Evolutionary conservation across 352 stramenopile genomes (phyloP), one percentile per base, ranked within the genome.

Genomic region (Heterotrichella gracilis): DNA sequence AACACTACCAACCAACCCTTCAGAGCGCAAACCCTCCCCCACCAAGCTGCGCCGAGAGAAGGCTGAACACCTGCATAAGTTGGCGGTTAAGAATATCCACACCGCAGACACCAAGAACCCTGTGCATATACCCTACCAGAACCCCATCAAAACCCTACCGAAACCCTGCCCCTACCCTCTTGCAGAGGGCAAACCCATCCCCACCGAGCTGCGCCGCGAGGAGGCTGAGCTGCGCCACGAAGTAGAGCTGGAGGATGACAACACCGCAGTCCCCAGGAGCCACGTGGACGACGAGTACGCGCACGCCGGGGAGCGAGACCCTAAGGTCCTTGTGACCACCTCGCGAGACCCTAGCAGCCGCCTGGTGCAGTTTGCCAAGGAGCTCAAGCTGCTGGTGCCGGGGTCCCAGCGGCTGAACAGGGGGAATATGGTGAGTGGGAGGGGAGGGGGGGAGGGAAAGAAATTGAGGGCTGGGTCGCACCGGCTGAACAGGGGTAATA

Each of bases 321-420:
- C 92, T 25, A 92, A 94, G 71, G 83, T 98, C 39, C 95, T 91
- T 71, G 86, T 99, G 24, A 98, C 90, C 2, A 99, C 93, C 40
- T 95, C 85, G 64, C 87, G 89, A 25, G 85, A 95, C 75, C 92
- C 93, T 23, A 94, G 82, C 69, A 91, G 84, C 64, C 86, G 93
- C 13, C 81, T 99, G 23, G 97, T 97, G 76, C 90, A 97, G 79
- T 99, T 99, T 78, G 84, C 89, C n/a, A 96, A 99, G 81, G 93
- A 99, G 82, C 81, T 98, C 53, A 93, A 94, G 24, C 79, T 95
- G 23, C 86, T 97, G 66, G 88, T 99, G 75, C 93, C 93, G 22
- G 98, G 98, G 76, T 86, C 90, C 19, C 89, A 94, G 41, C 79
- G 90, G 20, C 83, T 98, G 25, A 99, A 99, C 80, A 82, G 93